phyloP scores from a whole-genome alignment of 306 rosid species.

The Casuarina glauca region DNA sequence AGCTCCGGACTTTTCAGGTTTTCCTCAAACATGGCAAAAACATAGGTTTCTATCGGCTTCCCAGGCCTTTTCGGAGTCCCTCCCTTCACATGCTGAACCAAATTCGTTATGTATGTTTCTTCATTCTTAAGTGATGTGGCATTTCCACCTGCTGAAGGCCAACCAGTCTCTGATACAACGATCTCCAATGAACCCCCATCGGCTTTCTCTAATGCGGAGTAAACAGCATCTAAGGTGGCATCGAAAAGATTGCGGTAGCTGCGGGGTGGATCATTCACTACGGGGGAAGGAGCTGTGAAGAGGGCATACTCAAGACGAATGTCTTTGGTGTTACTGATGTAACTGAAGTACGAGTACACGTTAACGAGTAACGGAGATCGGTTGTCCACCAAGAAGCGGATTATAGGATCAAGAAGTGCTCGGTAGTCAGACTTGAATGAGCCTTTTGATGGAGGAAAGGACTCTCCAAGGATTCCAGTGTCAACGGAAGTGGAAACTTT shows the following conservation, averaged over 20 bases:
- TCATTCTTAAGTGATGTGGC: slow-evolving; percentile 34
- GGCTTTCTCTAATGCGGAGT: slow-evolving; percentile 40
- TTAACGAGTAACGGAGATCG: slow-evolving; percentile 40
- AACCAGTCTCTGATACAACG: slow-evolving; percentile 50
- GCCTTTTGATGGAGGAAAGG: slow-evolving; percentile 50
- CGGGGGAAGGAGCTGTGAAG: neutral
- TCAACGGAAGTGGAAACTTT: slow-evolving; percentile 42
- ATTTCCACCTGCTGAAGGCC: slow-evolving; percentile 45
- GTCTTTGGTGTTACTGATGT: neutral
- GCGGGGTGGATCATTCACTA: slow-evolving; percentile 30
- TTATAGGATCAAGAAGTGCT: slow-evolving; percentile 29
- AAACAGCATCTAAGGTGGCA: slow-evolving; percentile 38
- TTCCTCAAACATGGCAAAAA: slow-evolving; percentile 48
- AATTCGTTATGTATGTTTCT: slow-evolving; percentile 32
- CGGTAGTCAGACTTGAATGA: slow-evolving; percentile 8
- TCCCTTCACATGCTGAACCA: slow-evolving; percentile 35
- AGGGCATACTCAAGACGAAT: slow-evolving; percentile 38
- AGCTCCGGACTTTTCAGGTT: slow-evolving; percentile 15
- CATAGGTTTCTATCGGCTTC: slow-evolving; percentile 33
- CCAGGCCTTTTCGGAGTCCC: slow-evolving; percentile 45
- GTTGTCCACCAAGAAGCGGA: slow-evolving; percentile 21
- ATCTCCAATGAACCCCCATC: slow-evolving; percentile 38
- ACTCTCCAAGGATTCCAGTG: slow-evolving; percentile 19
- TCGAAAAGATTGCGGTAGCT: slow-evolving; percentile 42
- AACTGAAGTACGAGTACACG: slow-evolving; percentile 39